Percentiles rank a stretch among this genome's conserved stretches.
Evolutionary conservation across 2,329 filamentous ascomycete genomes (phyloP).

Genomic region (Trichoderma endophyticum): DNA sequence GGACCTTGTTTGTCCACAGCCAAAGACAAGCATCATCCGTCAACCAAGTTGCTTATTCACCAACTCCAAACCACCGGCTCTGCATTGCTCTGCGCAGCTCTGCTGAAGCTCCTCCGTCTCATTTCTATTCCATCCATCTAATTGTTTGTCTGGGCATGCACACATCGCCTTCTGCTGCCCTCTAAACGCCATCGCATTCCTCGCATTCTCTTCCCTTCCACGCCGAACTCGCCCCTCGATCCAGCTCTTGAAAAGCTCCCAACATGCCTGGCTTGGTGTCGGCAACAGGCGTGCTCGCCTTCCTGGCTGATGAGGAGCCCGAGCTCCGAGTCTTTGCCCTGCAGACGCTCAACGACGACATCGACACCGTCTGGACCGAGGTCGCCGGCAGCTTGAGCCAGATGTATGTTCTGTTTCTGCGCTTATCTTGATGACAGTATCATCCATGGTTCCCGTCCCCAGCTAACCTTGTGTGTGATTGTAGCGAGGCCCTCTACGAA

Average conservation of each 20-base stretch:
- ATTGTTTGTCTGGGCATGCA: neutral
- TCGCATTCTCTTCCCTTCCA: slow-evolving; percentile 3
- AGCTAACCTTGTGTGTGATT: neutral
- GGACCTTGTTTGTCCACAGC: slow-evolving; percentile 31
- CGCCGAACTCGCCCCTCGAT: slow-evolving; percentile 11
- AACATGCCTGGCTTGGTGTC: slow-evolving; percentile 91
- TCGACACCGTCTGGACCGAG: slow-evolving; percentile 96
- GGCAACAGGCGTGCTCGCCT: slow-evolving; percentile 90
- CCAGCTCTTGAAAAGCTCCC: neutral
- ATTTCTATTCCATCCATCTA: slow-evolving; percentile 13
- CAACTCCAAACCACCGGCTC: neutral
- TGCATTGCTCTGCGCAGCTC: neutral
- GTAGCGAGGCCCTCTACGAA: slow-evolving; percentile 93
- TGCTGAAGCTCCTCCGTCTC: slow-evolving; percentile 18
- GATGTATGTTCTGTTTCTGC: slow-evolving; percentile 60
- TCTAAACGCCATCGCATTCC: neutral
- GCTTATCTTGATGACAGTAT: neutral
- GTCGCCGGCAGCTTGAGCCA: slow-evolving; percentile 88
- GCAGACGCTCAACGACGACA: slow-evolving; percentile 91
- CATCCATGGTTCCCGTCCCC: neutral
- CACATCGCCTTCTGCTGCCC: neutral
- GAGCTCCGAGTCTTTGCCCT: slow-evolving; percentile 94
- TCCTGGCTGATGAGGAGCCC: slow-evolving; percentile 89
- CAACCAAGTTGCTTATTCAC: slow-evolving; percentile 17
- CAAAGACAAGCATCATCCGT: slow-evolving; percentile 27